Percentiles rank a stretch among this genome's conserved stretches.
These are phyloP conservation scores for Puccinia triticina DNA, from an alignment of 1,284 basidiomycete genomes.

Conservation along the genomic window DNA sequence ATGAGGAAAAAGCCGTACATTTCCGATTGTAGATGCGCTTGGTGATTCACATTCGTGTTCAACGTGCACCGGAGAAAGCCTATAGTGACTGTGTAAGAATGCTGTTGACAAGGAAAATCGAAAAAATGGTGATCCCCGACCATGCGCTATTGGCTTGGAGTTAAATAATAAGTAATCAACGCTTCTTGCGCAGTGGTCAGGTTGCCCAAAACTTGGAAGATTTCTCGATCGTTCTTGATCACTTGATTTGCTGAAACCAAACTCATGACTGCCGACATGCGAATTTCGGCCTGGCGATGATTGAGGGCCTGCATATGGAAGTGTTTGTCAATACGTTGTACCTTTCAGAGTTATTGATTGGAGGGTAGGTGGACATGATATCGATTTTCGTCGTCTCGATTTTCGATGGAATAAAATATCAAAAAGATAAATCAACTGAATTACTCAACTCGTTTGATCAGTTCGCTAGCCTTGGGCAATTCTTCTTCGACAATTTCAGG, in stretches of 20 bases:
- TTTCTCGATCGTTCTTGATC: constrained; percentile 52
- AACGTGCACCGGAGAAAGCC: background rate
- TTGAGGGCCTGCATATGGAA: constrained; percentile 51
- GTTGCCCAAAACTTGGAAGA: constrained; percentile 53
- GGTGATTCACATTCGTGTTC: background rate
- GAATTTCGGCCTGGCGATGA: constrained; percentile 50
- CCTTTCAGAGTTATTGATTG: background rate
- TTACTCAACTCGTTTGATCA: constrained; percentile 53
- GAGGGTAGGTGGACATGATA: background rate
- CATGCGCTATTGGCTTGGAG: constrained; percentile 19
- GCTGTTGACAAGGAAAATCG: background rate
- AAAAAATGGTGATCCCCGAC: background rate
- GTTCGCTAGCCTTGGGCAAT: constrained; percentile 47
- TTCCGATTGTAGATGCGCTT: background rate
- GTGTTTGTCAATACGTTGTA: background rate
- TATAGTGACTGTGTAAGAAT: background rate
- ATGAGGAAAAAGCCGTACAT: no score
- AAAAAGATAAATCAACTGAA: background rate
- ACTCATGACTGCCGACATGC: constrained; percentile 52
- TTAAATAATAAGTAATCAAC: constrained; percentile 54
- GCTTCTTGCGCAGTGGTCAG: constrained; percentile 54
- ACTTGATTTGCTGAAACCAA: constrained; percentile 53
- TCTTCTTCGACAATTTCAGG: constrained; percentile 55
- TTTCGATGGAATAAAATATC: background rate
- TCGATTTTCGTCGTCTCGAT: background rate